These are phyloP conservation scores for Miamiensis avidus DNA, from an alignment of 169 alveolate species.

Conservation along the genomic window DNA sequence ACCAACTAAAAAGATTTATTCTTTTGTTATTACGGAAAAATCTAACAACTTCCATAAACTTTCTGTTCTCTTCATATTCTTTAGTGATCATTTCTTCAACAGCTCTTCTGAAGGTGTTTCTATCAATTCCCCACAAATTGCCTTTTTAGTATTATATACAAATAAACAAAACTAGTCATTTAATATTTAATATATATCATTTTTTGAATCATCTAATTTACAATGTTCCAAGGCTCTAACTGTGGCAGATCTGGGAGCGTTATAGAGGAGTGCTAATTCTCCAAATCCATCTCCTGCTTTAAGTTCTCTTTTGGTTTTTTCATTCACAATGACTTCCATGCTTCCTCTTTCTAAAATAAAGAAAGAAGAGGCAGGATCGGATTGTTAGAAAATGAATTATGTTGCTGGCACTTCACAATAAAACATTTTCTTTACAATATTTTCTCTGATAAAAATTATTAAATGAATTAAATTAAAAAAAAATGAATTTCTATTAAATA, in stretches of 20 bases:
- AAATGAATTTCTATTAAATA: not conserved
- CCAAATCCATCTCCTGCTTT: slow-evolving; percentile 97
- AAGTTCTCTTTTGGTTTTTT: slow-evolving; percentile 85
- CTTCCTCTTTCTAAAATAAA: slow-evolving; percentile 50
- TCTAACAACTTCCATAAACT: slow-evolving; percentile 55
- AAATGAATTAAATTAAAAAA: not conserved
- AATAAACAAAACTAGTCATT: too few relatives aligned
- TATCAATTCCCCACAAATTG: slow-evolving; percentile 93
- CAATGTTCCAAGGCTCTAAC: slow-evolving; percentile 85
- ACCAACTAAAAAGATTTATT: slow-evolving; percentile 47
- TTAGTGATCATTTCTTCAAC: slow-evolving; percentile 51
- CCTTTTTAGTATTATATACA: slow-evolving; percentile 38
- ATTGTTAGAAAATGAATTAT: slow-evolving; percentile 43
- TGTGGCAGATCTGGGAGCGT: slow-evolving; percentile 98
- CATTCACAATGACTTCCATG: slow-evolving; percentile 89
- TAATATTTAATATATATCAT: not conserved
- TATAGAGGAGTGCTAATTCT: slow-evolving; percentile 97
- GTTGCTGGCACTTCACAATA: slow-evolving; percentile 34
- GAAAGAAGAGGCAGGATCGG: slow-evolving; percentile 44
- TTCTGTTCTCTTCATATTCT: slow-evolving; percentile 49
- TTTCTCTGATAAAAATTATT: slow-evolving; percentile 11
- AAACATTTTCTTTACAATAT: slow-evolving; percentile 36
- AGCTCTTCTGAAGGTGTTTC: slow-evolving; percentile 87
- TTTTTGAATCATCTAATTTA: not conserved
- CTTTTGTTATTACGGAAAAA: slow-evolving; percentile 60